These are phyloP conservation scores for Cyberlindnera veronae DNA, from an alignment of 805 yeast genomes.

Conservation along the genomic window DNA sequence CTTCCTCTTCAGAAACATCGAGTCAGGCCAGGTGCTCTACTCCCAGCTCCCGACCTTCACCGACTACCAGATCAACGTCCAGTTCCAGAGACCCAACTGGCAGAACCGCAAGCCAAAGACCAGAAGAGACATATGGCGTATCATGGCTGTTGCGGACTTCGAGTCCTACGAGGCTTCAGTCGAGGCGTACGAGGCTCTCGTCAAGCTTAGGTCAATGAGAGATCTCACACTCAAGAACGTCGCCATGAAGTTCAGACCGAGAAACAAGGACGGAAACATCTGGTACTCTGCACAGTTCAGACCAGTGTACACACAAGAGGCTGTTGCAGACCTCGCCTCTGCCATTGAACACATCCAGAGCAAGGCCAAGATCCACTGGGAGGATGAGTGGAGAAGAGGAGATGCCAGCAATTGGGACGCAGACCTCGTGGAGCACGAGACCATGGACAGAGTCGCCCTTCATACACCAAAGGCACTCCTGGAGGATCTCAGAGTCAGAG, in stretches of 20 bases:
- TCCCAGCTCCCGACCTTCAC: conserved; percentile 74
- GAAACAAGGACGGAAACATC: conserved; percentile 71
- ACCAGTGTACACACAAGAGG: conserved; percentile 87
- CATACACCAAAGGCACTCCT: conserved; percentile 66
- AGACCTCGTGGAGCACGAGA: conserved; percentile 56
- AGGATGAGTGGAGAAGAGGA: conserved; percentile 83
- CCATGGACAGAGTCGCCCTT: conserved; percentile 49
- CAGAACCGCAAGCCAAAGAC: conserved; percentile 75
- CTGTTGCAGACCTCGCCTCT: conserved; percentile 77
- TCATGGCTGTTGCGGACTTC: conserved; percentile 80
- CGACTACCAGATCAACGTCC: conserved; percentile 42
- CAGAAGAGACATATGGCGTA: conserved; percentile 86
- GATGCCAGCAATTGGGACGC: conserved; percentile 68
- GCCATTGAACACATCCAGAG: conserved; percentile 59
- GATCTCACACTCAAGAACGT: conserved; percentile 56
- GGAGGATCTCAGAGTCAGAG: conserved; percentile 46
- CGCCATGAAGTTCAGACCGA: conserved; percentile 65
- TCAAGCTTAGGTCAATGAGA: conserved; percentile 69
- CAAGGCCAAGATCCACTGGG: conserved; percentile 64
- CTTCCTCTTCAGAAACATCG: conserved; percentile 77
- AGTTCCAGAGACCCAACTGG: conserved; percentile 84
- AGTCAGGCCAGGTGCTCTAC: conserved; percentile 85
- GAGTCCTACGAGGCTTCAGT: conserved; percentile 58
- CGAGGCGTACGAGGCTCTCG: conserved; percentile 69
- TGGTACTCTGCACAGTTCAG: conserved; percentile 89